phyloP scores from a whole-genome alignment of 192 early-diverging fungal genomes.

The Coemansia furcata region DNA sequence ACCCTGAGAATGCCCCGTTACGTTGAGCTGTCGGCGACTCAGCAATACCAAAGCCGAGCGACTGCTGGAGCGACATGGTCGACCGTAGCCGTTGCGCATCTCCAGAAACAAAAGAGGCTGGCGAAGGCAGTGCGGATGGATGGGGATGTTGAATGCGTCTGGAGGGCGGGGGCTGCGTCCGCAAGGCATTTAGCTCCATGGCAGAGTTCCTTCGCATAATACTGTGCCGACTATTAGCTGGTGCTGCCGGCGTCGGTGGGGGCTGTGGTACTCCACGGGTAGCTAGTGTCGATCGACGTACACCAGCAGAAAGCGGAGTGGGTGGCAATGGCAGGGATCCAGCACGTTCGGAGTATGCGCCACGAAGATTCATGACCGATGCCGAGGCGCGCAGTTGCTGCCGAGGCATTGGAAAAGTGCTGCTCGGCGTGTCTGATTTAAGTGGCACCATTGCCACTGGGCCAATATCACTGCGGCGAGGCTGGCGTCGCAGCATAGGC shows the following conservation, averaged over 20 bases:
- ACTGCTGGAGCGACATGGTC: not conserved
- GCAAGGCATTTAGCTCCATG: not conserved
- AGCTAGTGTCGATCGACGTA: not conserved
- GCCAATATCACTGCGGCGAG: conserved; percentile 21
- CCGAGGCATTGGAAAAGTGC: not conserved
- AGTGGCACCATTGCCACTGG: not conserved
- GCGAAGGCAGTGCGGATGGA: not conserved
- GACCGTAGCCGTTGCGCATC: not conserved
- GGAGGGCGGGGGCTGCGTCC: not conserved
- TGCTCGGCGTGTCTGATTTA: not conserved
- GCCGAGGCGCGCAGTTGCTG: conserved; percentile 11
- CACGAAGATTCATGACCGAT: conserved; percentile 3
- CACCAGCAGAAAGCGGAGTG: not conserved
- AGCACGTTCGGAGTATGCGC: not conserved
- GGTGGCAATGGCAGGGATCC: not conserved
- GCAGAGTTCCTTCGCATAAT: conserved; percentile 1
- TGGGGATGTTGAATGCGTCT: not conserved
- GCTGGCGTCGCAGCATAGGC: not conserved
- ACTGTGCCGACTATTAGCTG: not conserved
- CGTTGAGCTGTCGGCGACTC: not conserved
- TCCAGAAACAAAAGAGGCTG: not conserved
- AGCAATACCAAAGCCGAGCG: not conserved
- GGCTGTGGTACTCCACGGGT: not conserved
- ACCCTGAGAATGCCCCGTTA: not conserved
- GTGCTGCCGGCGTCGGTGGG: not conserved